These are phyloP conservation scores for Pleurotus tuber-regium DNA, from an alignment of 768 basidiomycete species.

Conservation along the genomic window DNA sequence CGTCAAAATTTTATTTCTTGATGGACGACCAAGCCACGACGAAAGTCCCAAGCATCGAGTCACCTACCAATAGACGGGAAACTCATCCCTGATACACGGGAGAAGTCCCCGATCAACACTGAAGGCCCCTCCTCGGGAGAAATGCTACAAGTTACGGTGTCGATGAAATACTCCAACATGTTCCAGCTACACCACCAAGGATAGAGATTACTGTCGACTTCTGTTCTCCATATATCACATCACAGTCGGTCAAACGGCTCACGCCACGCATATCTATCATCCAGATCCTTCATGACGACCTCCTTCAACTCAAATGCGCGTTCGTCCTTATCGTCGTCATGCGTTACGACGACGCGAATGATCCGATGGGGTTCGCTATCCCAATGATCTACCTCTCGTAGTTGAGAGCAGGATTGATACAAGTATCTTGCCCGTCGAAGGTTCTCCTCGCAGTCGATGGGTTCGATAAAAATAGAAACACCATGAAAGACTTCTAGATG, in stretches of 20 bases:
- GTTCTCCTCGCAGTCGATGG: constrained; percentile 5
- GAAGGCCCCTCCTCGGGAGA: too few relatives aligned
- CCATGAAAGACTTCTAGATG: constrained; percentile 7
- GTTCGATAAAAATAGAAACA: constrained; percentile 5
- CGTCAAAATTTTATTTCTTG: too few relatives aligned
- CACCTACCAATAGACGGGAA: too few relatives aligned
- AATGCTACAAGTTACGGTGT: too few relatives aligned
- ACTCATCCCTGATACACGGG: too few relatives aligned
- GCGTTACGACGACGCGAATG: neutral
- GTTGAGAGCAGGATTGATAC: neutral
- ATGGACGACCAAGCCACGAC: too few relatives aligned
- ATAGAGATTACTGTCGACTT: too few relatives aligned
- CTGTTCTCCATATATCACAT: too few relatives aligned
- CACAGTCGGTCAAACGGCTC: neutral
- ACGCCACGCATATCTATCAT: constrained; percentile 7
- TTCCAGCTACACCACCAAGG: too few relatives aligned
- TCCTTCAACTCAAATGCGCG: neutral
- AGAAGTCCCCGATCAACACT: too few relatives aligned
- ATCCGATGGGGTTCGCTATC: constrained; percentile 1
- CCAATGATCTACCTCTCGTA: constrained; percentile 5
- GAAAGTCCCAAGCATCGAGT: too few relatives aligned
- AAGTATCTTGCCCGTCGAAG: neutral
- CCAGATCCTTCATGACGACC: neutral
- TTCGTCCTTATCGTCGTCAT: neutral
- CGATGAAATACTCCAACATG: too few relatives aligned